A percentile compares a stretch with the other conserved stretches of the same genome.
Evolutionary conservation across 2,329 filamentous ascomycete species (phyloP).

Genomic region (Fusarium dimerum): DNA sequence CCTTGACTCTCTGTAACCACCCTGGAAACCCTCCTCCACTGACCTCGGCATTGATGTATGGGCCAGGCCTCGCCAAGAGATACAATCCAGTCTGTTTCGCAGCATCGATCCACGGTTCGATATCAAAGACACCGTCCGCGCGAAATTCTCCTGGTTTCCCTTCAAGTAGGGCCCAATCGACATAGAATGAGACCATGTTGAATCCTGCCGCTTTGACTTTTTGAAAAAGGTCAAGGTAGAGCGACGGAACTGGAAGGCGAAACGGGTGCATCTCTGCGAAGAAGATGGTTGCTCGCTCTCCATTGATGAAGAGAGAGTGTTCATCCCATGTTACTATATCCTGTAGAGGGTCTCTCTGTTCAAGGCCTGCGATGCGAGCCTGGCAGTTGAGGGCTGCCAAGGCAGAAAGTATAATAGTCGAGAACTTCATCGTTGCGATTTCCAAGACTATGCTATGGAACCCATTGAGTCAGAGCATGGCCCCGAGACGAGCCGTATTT

Average conservation of each 20-base stretch:
- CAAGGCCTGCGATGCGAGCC: constrained; percentile 21
- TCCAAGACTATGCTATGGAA: background rate
- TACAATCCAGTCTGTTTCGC: constrained; percentile 74
- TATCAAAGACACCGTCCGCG: constrained; percentile 70
- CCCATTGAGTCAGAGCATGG: too few species aligned
- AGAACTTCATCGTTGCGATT: constrained; percentile 12
- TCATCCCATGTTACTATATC: constrained; percentile 68
- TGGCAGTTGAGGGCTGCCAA: constrained; percentile 6
- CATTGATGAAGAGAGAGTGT: constrained; percentile 68
- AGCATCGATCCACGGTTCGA: constrained; percentile 76
- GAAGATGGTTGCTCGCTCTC: constrained; percentile 71
- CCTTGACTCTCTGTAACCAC: constrained; percentile 72
- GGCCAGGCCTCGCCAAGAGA: constrained; percentile 69
- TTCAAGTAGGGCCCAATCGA: constrained; percentile 77
- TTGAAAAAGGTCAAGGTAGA: constrained; percentile 73
- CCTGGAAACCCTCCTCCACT: constrained; percentile 79
- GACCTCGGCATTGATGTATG: constrained; percentile 78
- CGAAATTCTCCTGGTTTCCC: constrained; percentile 69
- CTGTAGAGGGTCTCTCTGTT: constrained; percentile 32
- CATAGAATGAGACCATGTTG: constrained; percentile 77
- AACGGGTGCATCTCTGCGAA: constrained; percentile 75
- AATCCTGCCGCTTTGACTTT: constrained; percentile 82
- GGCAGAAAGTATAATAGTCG: constrained; percentile 1
- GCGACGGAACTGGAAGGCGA: constrained; percentile 46
- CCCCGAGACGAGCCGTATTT: background rate